A percentile compares a stretch with the other conserved stretches of the same genome.
Conservation (phyloP, 2,329 filamentous ascomycete species). For the Colletotrichum zoysiae region DNA sequence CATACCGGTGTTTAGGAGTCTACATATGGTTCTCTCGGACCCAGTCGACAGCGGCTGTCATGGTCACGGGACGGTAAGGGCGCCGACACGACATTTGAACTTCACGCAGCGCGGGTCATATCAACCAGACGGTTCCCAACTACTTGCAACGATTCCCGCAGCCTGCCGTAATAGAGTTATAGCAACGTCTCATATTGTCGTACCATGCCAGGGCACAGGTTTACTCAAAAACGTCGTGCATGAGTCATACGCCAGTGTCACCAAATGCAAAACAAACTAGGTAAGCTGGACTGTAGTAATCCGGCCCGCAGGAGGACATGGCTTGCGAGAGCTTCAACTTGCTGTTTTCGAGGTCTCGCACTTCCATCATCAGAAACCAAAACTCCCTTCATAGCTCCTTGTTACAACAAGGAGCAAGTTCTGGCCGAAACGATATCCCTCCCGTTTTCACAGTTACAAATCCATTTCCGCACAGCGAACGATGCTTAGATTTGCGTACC, state of each 20-base stretch:
- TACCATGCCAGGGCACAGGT: background rate
- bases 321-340: background rate
- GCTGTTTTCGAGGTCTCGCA: background rate
- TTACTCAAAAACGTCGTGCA: background rate
- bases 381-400: background rate
- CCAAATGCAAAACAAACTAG: background rate
- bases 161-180: background rate
- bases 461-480: background rate
- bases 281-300: background rate
- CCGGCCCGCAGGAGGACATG: background rate
- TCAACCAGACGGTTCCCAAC: background rate
- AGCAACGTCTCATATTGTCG: background rate
- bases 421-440: background rate
- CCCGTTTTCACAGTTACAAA: background rate
- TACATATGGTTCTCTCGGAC: background rate
- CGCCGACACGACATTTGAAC: background rate
- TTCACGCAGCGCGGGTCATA: background rate
- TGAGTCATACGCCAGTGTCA: background rate
- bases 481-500: no score
- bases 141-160: background rate
- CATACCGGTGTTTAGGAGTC: slow-evolving; percentile 11
- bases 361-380: background rate
- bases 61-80: no score
- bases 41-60: no score
- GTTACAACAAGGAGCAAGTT: background rate